These are phyloP conservation scores for Aspergillus kassunensis DNA, from an alignment of 495 filamentous ascomycete species.

Conservation along the genomic window DNA sequence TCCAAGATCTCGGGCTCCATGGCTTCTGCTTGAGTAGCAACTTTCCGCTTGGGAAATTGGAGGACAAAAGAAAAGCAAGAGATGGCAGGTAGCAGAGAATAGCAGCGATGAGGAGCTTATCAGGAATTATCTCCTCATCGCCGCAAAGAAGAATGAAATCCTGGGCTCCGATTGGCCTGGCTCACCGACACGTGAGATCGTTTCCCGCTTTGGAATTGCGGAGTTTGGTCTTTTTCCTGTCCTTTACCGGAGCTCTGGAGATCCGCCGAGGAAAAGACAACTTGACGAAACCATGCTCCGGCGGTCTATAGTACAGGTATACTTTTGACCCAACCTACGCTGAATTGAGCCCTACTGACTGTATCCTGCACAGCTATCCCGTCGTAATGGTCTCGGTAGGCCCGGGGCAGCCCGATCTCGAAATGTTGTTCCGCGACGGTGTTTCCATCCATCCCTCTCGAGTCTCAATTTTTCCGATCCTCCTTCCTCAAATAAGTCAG, in stretches of 20 bases:
- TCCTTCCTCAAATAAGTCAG: constrained; percentile 7
- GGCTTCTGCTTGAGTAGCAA: constrained; percentile 1
- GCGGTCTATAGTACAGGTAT: constrained; percentile 36
- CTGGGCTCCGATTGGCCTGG: constrained; percentile 37
- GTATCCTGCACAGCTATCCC: constrained; percentile 21
- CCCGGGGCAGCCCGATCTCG: constrained; percentile 22
- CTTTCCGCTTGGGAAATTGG: no score
- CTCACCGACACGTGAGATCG: constrained; percentile 36
- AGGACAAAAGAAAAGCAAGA: background rate
- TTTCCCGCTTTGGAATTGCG: no score
- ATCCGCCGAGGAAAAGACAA: constrained; percentile 17
- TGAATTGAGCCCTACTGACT: background rate
- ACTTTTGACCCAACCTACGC: background rate
- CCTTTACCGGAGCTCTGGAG: constrained; percentile 18
- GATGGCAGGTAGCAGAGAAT: constrained; percentile 9
- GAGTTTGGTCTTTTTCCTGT: constrained; percentile 9
- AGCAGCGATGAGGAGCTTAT: constrained; percentile 22
- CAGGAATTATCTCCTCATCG: constrained; percentile 20
- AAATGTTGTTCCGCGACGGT: constrained; percentile 21
- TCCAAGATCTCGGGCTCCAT: constrained; percentile 42
- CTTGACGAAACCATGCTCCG: constrained; percentile 25
- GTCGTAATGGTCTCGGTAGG: constrained; percentile 30
- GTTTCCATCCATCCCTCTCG: constrained; percentile 28
- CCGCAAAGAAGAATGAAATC: constrained; percentile 8
- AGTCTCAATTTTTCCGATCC: constrained; percentile 22